phyloP scores from a whole-genome alignment of 2,329 filamentous ascomycete species.

The Helotiales sp. region DNA sequence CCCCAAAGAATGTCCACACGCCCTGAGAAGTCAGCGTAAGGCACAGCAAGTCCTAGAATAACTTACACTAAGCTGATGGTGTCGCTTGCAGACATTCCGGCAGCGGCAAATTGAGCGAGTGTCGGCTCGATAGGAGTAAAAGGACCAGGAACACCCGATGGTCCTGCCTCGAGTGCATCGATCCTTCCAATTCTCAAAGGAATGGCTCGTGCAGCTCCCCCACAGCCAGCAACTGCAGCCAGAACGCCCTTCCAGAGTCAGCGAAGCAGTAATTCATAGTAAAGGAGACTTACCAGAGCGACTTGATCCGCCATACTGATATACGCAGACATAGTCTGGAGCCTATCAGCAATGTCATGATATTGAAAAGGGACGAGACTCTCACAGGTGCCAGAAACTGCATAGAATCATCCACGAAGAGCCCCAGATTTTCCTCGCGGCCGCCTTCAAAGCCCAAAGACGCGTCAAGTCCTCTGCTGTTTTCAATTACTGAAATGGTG shows the following conservation, averaged over 20 bases:
- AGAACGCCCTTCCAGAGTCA: constrained; percentile 8
- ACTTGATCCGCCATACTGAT: constrained; percentile 16
- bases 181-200: constrained; percentile 15
- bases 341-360: background rate
- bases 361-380: background rate
- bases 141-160: constrained; percentile 19
- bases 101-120: constrained; percentile 12
- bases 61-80: constrained; percentile 17
- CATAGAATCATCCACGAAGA: constrained; percentile 17
- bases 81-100: constrained; percentile 14
- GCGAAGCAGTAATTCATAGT: background rate
- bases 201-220: constrained; percentile 7
- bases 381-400: constrained; percentile 13
- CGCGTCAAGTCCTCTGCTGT: constrained; percentile 23
- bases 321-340: constrained; percentile 5
- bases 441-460: constrained; percentile 21
- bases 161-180: constrained; percentile 17
- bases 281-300: constrained; percentile 6
- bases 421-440: constrained; percentile 19
- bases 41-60: background rate
- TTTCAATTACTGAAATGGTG: background rate
- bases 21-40: constrained; percentile 7
- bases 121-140: constrained; percentile 5
- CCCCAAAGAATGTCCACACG: constrained; percentile 24
- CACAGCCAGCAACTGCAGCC: constrained; percentile 8